Conservation (phyloP, 768 basidiomycete species). For the Calocera viscosa region DNA sequence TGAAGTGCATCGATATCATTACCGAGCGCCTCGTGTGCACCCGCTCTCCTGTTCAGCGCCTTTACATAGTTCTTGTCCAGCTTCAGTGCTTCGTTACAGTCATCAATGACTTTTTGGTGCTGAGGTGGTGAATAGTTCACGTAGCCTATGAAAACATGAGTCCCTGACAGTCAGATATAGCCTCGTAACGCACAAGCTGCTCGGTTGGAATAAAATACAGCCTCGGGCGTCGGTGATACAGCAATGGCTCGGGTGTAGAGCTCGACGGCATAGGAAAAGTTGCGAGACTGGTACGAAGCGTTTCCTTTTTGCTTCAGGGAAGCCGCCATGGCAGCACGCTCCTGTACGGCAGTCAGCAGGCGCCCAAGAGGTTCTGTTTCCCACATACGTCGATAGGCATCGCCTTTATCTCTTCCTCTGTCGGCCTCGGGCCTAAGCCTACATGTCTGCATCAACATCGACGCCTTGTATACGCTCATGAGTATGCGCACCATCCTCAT, state of each 20-base stretch:
- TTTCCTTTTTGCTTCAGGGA: conserved; percentile 34
- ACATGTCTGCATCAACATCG: background rate
- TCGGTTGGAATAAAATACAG: conserved; percentile 93
- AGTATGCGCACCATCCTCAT: conserved; percentile 13
- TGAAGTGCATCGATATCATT: conserved; percentile 64
- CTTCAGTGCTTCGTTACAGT: conserved; percentile 79
- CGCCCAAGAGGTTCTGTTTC: background rate
- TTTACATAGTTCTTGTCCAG: conserved; percentile 76
- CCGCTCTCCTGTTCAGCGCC: conserved; percentile 29
- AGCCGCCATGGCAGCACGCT: conserved; percentile 40
- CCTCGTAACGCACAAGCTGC: conserved; percentile 64
- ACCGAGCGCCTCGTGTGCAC: conserved; percentile 49
- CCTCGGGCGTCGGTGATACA: conserved; percentile 44
- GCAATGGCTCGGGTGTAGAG: conserved; percentile 39
- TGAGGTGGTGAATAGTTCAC: conserved; percentile 81
- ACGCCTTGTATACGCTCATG: conserved; percentile 25
- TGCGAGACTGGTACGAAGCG: conserved; percentile 32
- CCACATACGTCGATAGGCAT: conserved; percentile 18
- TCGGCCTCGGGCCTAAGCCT: conserved; percentile 13
- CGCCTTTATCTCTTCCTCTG: conserved; percentile 21
- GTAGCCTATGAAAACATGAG: conserved; percentile 45
- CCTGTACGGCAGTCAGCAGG: conserved; percentile 11
- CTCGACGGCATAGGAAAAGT: conserved; percentile 31
- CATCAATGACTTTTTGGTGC: conserved; percentile 65
- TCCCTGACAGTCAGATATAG: background rate